phyloP scores from a whole-genome alignment of 148 eudicot species.

The Fagopyrum esculentum region DNA sequence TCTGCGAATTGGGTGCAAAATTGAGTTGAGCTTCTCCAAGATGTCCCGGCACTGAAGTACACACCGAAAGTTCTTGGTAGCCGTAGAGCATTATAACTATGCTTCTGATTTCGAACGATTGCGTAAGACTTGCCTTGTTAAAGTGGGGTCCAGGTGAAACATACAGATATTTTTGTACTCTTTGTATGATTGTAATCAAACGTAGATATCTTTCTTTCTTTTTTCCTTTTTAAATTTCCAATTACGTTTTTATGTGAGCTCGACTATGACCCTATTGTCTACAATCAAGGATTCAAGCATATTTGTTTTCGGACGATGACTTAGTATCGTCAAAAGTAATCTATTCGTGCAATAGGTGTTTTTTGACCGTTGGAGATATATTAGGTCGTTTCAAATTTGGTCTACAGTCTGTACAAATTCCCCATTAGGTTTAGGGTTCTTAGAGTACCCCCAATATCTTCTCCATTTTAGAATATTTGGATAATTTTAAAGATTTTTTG shows the following conservation, averaged over 20 bases:
- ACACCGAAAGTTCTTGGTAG: not conserved
- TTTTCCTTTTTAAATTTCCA: not conserved
- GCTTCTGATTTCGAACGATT: not conserved
- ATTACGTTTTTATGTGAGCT: not conserved
- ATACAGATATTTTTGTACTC: not conserved
- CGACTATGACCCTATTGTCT: not conserved
- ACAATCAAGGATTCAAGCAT: not conserved
- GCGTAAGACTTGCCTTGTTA: not conserved
- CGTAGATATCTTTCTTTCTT: not conserved
- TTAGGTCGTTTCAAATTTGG: not conserved
- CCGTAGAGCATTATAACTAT: not conserved
- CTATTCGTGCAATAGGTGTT: not conserved
- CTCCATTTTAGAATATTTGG: no score
- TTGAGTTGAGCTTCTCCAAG: not conserved
- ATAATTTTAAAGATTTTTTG: no score
- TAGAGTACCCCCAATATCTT: no score
- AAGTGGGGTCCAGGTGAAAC: not conserved
- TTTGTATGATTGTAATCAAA: not conserved
- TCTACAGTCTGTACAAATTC: not conserved
- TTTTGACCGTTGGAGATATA: not conserved
- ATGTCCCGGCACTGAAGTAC: not conserved
- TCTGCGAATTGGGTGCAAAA: not conserved
- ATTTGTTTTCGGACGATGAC: not conserved
- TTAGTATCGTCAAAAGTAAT: not conserved
- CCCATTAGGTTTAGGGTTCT: not conserved